Evolutionary conservation across 2,329 filamentous ascomycete species (phyloP), one percentile per base, ranked within the genome.

Genomic region (Furcasterigmium sp.): DNA sequence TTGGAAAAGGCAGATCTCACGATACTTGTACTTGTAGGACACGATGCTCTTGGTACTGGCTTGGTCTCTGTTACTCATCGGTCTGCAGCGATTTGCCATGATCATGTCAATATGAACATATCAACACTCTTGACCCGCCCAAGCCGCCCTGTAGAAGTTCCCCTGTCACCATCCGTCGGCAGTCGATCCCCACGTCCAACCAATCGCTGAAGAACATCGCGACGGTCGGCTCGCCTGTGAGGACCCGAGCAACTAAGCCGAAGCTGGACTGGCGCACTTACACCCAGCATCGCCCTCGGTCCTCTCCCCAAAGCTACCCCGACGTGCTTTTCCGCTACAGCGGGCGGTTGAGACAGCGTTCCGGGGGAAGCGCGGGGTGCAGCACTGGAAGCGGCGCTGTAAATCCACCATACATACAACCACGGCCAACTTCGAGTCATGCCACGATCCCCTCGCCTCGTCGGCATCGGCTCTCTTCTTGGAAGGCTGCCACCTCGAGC

Each of bases 391-490:
- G n/a, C n/a, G n/a, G n/a, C n/a, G n/a, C n/a, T n/a, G n/a, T 26
- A 25, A 26, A 18, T 17, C 38, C 18, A 29, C 26, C 26, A 32
- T 19, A 20, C 38, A 32, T 26, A 15, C 37, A n/a, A 9, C 21
- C 17, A 29, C 17, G 20, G 20, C 23, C 23, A 32, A 21, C 26
- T 13, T 40, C 17, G 18, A 32, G 38, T 21, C 38, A 32, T 18
- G 37, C 25, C 25, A 39, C 17, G 14, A 39, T 20, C 38, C 21
- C 21, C n/a, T 18, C 38, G n/a, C 26, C 26, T 32, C 38, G 38
- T 40, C 38, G 38, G 28, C 38, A 40, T 40, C 38, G 38, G 38
- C 38, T 40, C 29, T n/a, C n/a, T n/a, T n/a, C n/a, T n/a, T 40
- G 15, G 23, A 21, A 6, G 11, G 7, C 10, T 20, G 38, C 14